These are phyloP conservation scores for Pseudomassariella vexata DNA, from an alignment of 2,329 filamentous ascomycete genomes.

Conservation along the genomic window DNA sequence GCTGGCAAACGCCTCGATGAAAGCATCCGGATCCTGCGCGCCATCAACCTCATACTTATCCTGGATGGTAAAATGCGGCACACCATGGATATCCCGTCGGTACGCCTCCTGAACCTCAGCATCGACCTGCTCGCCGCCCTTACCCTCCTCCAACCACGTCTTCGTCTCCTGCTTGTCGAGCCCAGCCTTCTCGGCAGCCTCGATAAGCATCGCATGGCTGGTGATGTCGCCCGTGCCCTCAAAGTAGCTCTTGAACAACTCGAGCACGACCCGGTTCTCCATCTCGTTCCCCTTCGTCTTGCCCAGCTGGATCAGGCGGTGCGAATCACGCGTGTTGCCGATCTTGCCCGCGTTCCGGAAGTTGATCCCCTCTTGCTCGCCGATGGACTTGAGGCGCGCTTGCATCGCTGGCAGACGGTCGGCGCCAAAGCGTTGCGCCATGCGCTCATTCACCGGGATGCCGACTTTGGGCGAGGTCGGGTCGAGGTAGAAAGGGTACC, in stretches of 20 bases:
- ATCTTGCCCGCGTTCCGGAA: constrained; percentile 67
- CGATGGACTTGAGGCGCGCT: constrained; percentile 50
- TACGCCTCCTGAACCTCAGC: constrained; percentile 39
- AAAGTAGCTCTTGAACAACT: constrained; percentile 54
- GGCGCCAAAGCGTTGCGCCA: constrained; percentile 60
- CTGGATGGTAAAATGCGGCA: constrained; percentile 65
- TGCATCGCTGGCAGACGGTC: constrained; percentile 53
- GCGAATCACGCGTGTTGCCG: constrained; percentile 74
- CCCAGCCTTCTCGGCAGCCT: constrained; percentile 42
- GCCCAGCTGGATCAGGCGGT: constrained; percentile 69
- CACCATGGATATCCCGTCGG: constrained; percentile 46
- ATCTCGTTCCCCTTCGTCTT: constrained; percentile 40
- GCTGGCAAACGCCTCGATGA: constrained; percentile 56
- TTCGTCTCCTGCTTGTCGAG: constrained; percentile 42
- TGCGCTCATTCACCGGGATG: constrained; percentile 43
- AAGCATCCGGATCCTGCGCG: constrained; percentile 58
- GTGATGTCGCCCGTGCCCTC: constrained; percentile 56
- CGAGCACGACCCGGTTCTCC: constrained; percentile 53
- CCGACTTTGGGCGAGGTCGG: constrained; percentile 48
- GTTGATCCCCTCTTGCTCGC: constrained; percentile 61
- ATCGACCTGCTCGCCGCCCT: constrained; percentile 42
- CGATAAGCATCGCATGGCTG: constrained; percentile 37
- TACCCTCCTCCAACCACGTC: constrained; percentile 21
- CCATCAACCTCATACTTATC: constrained; percentile 56
- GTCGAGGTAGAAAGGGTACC: constrained; percentile 78